Percentiles rank a stretch among this genome's conserved stretches.
phyloP scores from a whole-genome alignment of 176 grass and related monocot species.

The Zea luxurians region DNA sequence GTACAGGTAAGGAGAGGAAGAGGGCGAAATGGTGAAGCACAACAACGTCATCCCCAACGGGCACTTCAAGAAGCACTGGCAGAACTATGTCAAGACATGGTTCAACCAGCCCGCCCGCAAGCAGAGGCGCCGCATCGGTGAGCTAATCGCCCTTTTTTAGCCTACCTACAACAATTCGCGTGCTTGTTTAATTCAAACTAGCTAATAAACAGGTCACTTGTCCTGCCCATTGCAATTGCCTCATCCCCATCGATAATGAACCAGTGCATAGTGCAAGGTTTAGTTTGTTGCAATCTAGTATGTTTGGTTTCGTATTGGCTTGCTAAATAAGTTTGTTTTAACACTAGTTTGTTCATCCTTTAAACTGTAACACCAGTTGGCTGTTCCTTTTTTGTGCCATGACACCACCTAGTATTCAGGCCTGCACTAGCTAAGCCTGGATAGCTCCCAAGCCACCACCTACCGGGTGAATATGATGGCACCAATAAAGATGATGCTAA shows the following conservation, averaged over 20 bases:
- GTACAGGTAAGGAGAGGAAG: slow-evolving; percentile 35
- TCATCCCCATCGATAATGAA: background rate
- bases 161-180: too few relatives aligned
- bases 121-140: slow-evolving; percentile 71
- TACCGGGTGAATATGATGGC: background rate
- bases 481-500: background rate
- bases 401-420: background rate
- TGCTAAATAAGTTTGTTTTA: too few relatives aligned
- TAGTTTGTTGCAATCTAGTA: too few relatives aligned
- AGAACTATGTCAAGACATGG: slow-evolving; percentile 84
- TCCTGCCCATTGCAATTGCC: background rate
- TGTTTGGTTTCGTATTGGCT: too few relatives aligned
- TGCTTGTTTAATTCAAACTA: background rate
- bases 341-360: too few relatives aligned
- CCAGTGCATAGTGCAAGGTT: too few relatives aligned
- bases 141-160: background rate
- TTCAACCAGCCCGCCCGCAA: slow-evolving; percentile 94
- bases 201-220: background rate
- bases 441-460: background rate
- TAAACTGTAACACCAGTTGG: too few relatives aligned
- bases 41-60: slow-evolving; percentile 88
- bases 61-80: slow-evolving; percentile 91
- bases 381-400: background rate
- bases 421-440: background rate
- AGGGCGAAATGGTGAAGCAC: slow-evolving; percentile 79